Evolutionary conservation across 305 asterid species (phyloP), one percentile per base, ranked within the genome.

Genomic region (Rubia balearica): DNA sequence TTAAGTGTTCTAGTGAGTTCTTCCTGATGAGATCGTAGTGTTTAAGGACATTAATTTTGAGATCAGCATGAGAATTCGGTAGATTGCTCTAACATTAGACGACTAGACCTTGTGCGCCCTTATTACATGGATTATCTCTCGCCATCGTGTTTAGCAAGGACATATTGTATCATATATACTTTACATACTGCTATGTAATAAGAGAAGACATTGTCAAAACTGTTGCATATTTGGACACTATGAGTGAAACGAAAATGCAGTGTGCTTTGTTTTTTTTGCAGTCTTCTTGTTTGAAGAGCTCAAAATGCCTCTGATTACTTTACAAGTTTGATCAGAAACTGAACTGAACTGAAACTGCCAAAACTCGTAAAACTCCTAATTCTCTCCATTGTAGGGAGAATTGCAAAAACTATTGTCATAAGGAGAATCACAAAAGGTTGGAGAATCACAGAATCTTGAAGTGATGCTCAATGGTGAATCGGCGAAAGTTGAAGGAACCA

Each of bases 401-500:
- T 72, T 59, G 55, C 63, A 72, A 48, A 72, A 72, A 40, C 75
- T 62, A 27, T 53, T 24, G 9, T 55, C 14, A 14, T 56, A 67
- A 27, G 77, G 73, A 36, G 69, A 74, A 10, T 74, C 73, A 56
- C 61, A 65, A 46, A 73, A 73, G 24, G 46, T 42, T 17, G 76
- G 59, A 48, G 77, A 74, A 36, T 68, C 65, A 70, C 56, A 68
- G 68, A 77, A 73, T 65, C 61, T 12, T 10, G 89, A 83, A 74
- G 66, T 41, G 42, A 21, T 27, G 30, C 66, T 70, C 51, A 70
- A 13, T 19, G 65, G 66, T 1, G 90, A 80, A 70, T 83, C 87
- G 42, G 73, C 79, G 53, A 89, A 89, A 0, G 96, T 82, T 46
- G 96, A 89, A 72, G 97, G 96, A 74, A 91, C 90, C 30, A 89